These are phyloP conservation scores for Phaeomoniella chlamydospora DNA, from an alignment of 2,329 filamentous ascomycete genomes.

Conservation along the genomic window DNA sequence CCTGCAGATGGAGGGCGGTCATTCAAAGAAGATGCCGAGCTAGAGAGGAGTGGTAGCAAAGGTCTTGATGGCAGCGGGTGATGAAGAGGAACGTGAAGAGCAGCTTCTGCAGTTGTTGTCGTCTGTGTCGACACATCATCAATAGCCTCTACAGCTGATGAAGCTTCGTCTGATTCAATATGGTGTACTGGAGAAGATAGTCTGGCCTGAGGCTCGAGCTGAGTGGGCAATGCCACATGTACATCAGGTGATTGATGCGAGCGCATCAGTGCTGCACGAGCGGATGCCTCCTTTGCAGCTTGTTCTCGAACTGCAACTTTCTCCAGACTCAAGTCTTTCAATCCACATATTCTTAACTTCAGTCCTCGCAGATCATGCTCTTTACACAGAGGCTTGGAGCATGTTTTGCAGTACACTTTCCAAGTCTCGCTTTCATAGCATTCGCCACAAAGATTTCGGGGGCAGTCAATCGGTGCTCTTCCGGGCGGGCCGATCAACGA, in stretches of 20 bases:
- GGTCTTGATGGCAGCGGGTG: neutral
- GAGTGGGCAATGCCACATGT: slow-evolving; percentile 16
- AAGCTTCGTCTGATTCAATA: neutral
- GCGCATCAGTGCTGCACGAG: neutral
- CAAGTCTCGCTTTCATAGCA: slow-evolving; percentile 43
- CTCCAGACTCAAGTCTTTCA: slow-evolving; percentile 37
- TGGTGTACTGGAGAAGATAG: neutral
- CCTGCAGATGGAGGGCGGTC: slow-evolving; percentile 10
- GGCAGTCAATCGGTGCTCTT: slow-evolving; percentile 9
- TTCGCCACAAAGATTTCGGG: slow-evolving; percentile 41
- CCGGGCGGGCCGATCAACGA: slow-evolving; percentile 33
- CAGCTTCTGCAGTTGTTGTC: neutral
- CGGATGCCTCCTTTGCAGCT: too few species aligned
- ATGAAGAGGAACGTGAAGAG: neutral
- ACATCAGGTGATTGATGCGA: slow-evolving; percentile 10
- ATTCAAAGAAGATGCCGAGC: slow-evolving; percentile 8
- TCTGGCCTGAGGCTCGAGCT: slow-evolving; percentile 5
- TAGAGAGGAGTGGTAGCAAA: neutral
- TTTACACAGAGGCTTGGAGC: slow-evolving; percentile 42
- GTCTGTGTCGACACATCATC: slow-evolving; percentile 2
- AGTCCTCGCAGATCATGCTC: slow-evolving; percentile 44
- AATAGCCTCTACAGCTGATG: slow-evolving; percentile 6
- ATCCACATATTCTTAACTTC: slow-evolving; percentile 42
- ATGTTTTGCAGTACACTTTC: slow-evolving; percentile 44
- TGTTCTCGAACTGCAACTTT: slow-evolving; percentile 23